Conservation (phyloP, 192 early-diverging fungal genomes). For the Diversispora epigaea region DNA sequence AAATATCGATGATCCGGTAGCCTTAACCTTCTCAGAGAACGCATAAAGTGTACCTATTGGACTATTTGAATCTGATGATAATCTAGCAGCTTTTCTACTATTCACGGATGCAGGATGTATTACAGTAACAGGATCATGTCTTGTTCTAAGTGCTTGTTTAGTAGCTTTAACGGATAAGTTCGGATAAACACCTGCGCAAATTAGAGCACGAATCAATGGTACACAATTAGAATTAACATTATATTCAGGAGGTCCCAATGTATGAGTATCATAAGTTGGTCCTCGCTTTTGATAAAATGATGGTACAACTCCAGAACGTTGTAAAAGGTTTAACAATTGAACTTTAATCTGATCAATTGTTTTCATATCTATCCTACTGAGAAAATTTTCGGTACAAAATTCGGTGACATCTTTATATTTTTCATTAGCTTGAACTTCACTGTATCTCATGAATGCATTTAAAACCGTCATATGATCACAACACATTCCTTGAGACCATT, state of each 20-base stretch:
- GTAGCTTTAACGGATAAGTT: slow-evolving; percentile 51
- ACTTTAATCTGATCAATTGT: slow-evolving; percentile 46
- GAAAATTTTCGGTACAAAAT: slow-evolving; percentile 48
- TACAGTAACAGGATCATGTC: slow-evolving; percentile 43
- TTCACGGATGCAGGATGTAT: slow-evolving; percentile 48
- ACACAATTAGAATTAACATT: slow-evolving; percentile 61
- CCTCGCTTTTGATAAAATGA: slow-evolving; percentile 35
- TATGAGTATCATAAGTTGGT: slow-evolving; percentile 20
- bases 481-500: slow-evolving; percentile 44
- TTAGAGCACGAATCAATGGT: slow-evolving; percentile 66
- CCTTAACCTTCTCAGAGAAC: slow-evolving; percentile 44
- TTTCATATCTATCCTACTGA: slow-evolving; percentile 43
- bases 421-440: slow-evolving; percentile 34
- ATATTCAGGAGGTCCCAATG: slow-evolving; percentile 44
- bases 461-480: slow-evolving; percentile 50
- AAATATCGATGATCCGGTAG: slow-evolving; percentile 42
- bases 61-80: background rate
- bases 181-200: slow-evolving; percentile 85
- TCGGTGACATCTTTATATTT: slow-evolving; percentile 32
- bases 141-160: slow-evolving; percentile 43
- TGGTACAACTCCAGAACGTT: slow-evolving; percentile 46
- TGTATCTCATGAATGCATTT: slow-evolving; percentile 50
- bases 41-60: slow-evolving; percentile 44
- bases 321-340: slow-evolving; percentile 44
- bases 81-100: slow-evolving; percentile 35